Evolutionary conservation across 371 early-diverging fungal genomes (phyloP).

Genomic region (Mucor mucedo): DNA sequence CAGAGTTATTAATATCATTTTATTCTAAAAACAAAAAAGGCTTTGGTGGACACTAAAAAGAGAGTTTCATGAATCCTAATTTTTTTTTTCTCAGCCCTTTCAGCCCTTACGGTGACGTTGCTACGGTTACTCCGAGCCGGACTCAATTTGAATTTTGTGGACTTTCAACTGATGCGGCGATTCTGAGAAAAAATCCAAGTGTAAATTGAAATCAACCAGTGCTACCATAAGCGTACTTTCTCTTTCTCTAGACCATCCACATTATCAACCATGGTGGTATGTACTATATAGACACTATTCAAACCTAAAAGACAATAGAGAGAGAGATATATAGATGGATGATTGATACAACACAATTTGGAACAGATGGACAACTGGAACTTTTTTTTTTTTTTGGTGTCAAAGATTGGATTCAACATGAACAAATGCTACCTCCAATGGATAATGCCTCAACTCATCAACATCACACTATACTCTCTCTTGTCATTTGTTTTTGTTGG

Average conservation of each 20-base stretch:
- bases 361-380: constrained; percentile 19
- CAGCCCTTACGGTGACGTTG: no score
- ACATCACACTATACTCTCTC: neutral
- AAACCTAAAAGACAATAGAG: constrained; percentile 1
- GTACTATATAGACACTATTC: constrained; percentile 7
- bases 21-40: neutral
- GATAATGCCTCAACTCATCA: no score
- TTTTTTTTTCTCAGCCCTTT: constrained; percentile 3
- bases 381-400: neutral
- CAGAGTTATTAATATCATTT: constrained; percentile 2
- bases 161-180: neutral
- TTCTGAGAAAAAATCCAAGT: neutral
- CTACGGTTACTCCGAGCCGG: neutral
- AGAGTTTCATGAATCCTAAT: neutral
- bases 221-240: constrained; percentile 24
- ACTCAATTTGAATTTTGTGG: neutral
- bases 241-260: constrained; percentile 38
- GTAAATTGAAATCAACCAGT: constrained; percentile 15
- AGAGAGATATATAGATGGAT: constrained; percentile 4
- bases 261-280: constrained; percentile 40
- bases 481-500: constrained; percentile 3
- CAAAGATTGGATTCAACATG: neutral
- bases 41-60: neutral
- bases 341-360: neutral
- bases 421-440: no score